A percentile compares a stretch with the other conserved stretches of the same genome.
Conservation (phyloP, 2,329 filamentous ascomycete species). For the Cladorrhinum sp. region DNA sequence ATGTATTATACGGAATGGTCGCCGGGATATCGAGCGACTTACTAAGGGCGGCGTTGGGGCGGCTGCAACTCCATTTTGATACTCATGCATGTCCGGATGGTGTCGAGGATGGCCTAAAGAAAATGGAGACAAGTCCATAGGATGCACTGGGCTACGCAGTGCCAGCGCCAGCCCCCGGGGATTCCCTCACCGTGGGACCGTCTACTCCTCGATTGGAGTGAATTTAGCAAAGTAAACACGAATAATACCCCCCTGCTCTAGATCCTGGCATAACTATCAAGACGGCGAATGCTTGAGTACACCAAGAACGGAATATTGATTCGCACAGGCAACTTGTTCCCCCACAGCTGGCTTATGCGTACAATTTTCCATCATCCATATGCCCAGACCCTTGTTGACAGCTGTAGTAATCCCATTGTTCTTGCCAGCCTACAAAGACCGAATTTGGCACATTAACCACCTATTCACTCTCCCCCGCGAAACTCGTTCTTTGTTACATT, state of each 20-base stretch:
- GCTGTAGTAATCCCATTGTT: not conserved
- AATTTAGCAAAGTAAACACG: too few relatives aligned
- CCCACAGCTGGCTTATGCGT: not conserved
- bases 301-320: too few relatives aligned
- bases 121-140: too few relatives aligned
- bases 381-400: not conserved
- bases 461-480: not conserved
- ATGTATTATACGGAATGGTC: not conserved
- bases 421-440: not conserved
- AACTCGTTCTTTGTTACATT: not conserved
- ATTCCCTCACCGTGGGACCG: too few relatives aligned
- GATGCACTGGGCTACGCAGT: too few relatives aligned
- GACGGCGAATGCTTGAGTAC: too few relatives aligned
- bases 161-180: too few relatives aligned
- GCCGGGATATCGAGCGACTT: not conserved
- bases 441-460: not conserved
- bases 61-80: not conserved
- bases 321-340: too few relatives aligned
- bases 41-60: not conserved
- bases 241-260: too few relatives aligned
- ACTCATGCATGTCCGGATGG: not conserved
- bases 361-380: not conserved
- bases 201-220: too few relatives aligned
- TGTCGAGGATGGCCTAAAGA: not conserved
- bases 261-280: too few relatives aligned